Evolutionary conservation across 805 yeast genomes (phyloP).

Genomic region (Candida rishiriensis): DNA sequence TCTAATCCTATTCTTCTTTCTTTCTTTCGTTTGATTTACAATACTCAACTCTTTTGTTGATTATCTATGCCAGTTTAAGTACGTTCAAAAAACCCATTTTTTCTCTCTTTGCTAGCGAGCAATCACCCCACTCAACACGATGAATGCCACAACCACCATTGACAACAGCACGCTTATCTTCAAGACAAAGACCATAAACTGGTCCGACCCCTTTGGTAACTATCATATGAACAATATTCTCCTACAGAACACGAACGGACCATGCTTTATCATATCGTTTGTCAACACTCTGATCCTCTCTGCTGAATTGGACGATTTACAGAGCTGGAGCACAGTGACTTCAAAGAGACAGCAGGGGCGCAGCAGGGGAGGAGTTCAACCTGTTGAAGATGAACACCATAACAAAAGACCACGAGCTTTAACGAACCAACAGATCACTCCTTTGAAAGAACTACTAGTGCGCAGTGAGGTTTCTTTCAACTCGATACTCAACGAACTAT

Average conservation of each 20-base stretch:
- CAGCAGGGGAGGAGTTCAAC: not conserved
- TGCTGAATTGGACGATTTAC: constrained; percentile 26
- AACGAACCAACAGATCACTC: constrained; percentile 6
- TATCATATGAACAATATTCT: constrained; percentile 49
- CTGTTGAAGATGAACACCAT: no score
- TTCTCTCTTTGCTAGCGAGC: no score
- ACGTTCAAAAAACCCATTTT: no score
- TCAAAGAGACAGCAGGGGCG: not conserved
- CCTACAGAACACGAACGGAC: constrained; percentile 79
- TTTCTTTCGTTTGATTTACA: no score
- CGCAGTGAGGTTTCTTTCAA: constrained; percentile 27
- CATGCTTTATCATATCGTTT: constrained; percentile 81
- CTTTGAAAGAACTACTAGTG: constrained; percentile 22
- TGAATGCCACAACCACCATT: not conserved
- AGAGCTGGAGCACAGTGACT: constrained; percentile 20
- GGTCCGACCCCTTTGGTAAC: constrained; percentile 21
- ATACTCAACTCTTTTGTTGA: no score
- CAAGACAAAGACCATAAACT: constrained; percentile 25
- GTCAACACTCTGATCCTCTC: constrained; percentile 63
- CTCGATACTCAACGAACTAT: constrained; percentile 45
- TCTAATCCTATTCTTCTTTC: no score
- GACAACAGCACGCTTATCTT: constrained; percentile 9
- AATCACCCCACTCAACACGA: no score
- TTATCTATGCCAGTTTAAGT: no score
- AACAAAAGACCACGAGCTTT: not conserved